phyloP scores from a whole-genome alignment of 2,329 filamentous ascomycete genomes.

The Ascochyta koolunga region DNA sequence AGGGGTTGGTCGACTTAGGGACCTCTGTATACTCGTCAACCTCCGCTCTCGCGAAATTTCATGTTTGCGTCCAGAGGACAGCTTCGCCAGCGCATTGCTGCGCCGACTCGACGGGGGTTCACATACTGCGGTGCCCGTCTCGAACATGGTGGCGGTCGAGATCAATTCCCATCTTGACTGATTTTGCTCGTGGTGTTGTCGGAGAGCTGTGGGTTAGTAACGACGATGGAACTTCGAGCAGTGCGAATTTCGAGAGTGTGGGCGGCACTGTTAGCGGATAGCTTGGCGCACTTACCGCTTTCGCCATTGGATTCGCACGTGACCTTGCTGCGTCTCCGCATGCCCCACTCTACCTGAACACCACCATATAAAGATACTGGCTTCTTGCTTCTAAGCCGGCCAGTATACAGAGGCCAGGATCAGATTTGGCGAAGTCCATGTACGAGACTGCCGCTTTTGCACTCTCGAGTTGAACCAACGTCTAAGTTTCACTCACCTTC shows the following conservation, averaged over 20 bases:
- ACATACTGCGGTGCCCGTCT: slow-evolving; percentile 70
- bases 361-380: too few relatives aligned
- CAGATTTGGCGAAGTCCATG: too few relatives aligned
- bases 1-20: slow-evolving; percentile 94
- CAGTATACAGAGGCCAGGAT: not conserved
- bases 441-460: too few relatives aligned
- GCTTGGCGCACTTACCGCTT: slow-evolving; percentile 7
- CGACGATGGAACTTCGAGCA: slow-evolving; percentile 9
- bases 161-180: slow-evolving; percentile 50
- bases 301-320: not conserved
- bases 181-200: slow-evolving; percentile 40
- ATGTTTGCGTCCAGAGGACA: slow-evolving; percentile 49
- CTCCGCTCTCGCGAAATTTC: slow-evolving; percentile 39
- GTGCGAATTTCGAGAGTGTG: slow-evolving; percentile 16
- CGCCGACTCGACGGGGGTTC: slow-evolving; percentile 49
- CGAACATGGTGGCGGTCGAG: slow-evolving; percentile 67
- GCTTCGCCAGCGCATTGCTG: slow-evolving; percentile 48
- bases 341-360: not conserved
- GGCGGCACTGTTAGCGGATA: slow-evolving; percentile 9
- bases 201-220: slow-evolving; percentile 40
- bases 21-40: slow-evolving; percentile 49
- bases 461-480: too few relatives aligned
- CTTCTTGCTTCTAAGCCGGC: not conserved
- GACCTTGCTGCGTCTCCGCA: not conserved
- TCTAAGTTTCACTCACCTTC: too few relatives aligned